Evolutionary conservation across 2,329 filamentous ascomycete species (phyloP).

Genomic region (Verticillium dahliae): DNA sequence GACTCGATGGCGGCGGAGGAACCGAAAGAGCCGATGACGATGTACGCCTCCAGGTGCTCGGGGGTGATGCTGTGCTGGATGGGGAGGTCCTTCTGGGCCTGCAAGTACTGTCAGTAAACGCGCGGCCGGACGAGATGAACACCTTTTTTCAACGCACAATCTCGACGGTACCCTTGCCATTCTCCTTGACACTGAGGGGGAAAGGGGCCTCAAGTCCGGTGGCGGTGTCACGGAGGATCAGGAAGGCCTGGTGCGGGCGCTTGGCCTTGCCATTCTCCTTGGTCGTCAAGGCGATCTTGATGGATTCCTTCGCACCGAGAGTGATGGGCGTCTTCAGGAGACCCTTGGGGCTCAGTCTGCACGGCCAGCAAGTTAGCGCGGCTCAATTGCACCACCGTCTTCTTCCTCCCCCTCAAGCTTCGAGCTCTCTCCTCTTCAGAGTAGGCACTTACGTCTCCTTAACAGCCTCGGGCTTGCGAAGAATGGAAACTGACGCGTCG

Average conservation of each 20-base stretch:
- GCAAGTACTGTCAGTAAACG: slow-evolving; percentile 9
- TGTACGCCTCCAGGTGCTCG: slow-evolving; percentile 66
- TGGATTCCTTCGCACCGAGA: slow-evolving; percentile 61
- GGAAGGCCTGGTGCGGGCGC: slow-evolving; percentile 89
- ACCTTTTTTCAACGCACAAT: slow-evolving; percentile 55
- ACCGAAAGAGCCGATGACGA: slow-evolving; percentile 85
- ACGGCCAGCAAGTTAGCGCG: neutral
- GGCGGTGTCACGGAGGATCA: slow-evolving; percentile 66
- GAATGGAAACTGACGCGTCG: slow-evolving; percentile 62
- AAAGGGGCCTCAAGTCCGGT: slow-evolving; percentile 78
- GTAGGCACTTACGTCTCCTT: slow-evolving; percentile 57
- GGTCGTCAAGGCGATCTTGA: slow-evolving; percentile 78
- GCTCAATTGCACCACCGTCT: neutral
- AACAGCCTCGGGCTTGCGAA: slow-evolving; percentile 56
- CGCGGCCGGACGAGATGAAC: slow-evolving; percentile 16
- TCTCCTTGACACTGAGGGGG: slow-evolving; percentile 76
- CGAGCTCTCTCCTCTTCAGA: no score
- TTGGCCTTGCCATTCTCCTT: slow-evolving; percentile 73
- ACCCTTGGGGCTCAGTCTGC: slow-evolving; percentile 52
- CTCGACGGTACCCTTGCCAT: slow-evolving; percentile 77
- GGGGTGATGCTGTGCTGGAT: slow-evolving; percentile 66
- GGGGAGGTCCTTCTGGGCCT: slow-evolving; percentile 88
- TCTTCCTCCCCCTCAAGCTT: neutral
- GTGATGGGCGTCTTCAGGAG: slow-evolving; percentile 57
- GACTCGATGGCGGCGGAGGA: slow-evolving; percentile 59